These are phyloP conservation scores for Didymella pomorum DNA, from an alignment of 2,329 filamentous ascomycete species.

Conservation along the genomic window DNA sequence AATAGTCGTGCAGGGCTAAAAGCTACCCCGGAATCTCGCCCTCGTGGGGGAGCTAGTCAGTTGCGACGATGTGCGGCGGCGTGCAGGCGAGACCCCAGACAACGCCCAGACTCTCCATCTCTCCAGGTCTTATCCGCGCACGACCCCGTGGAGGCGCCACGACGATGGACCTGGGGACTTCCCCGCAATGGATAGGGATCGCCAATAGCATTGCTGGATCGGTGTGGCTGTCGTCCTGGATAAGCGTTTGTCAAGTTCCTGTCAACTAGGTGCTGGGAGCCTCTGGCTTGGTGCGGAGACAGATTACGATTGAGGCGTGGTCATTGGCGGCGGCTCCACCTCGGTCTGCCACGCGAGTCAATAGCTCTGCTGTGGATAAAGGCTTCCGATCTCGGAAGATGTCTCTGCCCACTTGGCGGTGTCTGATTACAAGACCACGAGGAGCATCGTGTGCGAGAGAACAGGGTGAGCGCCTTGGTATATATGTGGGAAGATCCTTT, in stretches of 20 bases:
- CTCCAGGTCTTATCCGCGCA: constrained; percentile 23
- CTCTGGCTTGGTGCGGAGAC: constrained; percentile 6
- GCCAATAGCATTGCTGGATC: constrained; percentile 12
- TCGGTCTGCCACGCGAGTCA: constrained; percentile 7
- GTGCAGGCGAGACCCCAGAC: constrained; percentile 22
- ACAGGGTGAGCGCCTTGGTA: constrained; percentile 2
- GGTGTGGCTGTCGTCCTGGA: constrained; percentile 8
- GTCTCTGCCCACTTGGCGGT: constrained; percentile 17
- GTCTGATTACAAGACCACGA: constrained; percentile 10
- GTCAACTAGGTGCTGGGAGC: constrained; percentile 5
- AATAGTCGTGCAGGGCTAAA: constrained; percentile 19
- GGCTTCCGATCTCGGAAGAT: constrained; percentile 23
- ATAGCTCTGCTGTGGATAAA: constrained; percentile 16
- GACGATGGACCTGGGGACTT: constrained; percentile 14
- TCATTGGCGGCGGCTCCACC: constrained; percentile 11
- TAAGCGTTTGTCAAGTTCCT: constrained; percentile 9
- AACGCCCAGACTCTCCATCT: constrained; percentile 14
- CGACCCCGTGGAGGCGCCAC: constrained; percentile 10
- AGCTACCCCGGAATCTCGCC: constrained; percentile 23
- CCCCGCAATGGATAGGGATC: constrained; percentile 16
- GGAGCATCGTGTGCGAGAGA: constrained; percentile 9
- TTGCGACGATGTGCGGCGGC: constrained; percentile 8
- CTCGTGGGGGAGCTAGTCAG: constrained; percentile 23
- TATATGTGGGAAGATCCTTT: constrained; percentile 17
- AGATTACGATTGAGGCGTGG: constrained; percentile 1